Evolutionary conservation across 306 rosid species (phyloP).

Genomic region (Sindora glabra): DNA sequence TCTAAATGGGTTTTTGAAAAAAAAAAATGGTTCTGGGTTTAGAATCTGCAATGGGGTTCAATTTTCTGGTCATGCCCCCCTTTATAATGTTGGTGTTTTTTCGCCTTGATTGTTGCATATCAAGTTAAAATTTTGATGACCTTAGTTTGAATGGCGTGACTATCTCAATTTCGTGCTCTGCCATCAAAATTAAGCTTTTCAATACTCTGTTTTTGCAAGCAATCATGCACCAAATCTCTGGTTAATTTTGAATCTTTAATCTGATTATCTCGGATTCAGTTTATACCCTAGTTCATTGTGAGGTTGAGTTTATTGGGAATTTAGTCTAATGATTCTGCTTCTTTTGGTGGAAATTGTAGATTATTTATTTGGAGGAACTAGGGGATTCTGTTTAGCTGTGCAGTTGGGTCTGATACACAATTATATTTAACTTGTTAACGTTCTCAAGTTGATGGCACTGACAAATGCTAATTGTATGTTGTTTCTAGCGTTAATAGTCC

Average conservation of each 20-base stretch:
- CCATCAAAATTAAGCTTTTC: neutral
- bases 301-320: neutral
- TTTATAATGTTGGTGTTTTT: slow-evolving; percentile 1
- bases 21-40: neutral
- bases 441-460: neutral
- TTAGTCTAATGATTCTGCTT: neutral
- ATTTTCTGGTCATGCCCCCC: neutral
- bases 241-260: neutral
- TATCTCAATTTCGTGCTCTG: neutral
- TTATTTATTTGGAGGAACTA: neutral
- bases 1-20: slow-evolving; percentile 1
- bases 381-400: too few species aligned
- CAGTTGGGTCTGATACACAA: neutral
- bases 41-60: slow-evolving; percentile 11
- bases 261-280: neutral
- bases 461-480: too few species aligned
- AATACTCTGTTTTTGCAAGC: neutral
- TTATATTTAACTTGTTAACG: neutral
- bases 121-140: neutral
- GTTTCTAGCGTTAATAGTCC: too few species aligned
- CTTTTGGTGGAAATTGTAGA: neutral
- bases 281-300: slow-evolving; percentile 6
- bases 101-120: neutral
- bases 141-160: neutral
- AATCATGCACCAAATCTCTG: too few species aligned